phyloP scores from a whole-genome alignment of 371 early-diverging fungal genomes.

The Mucor indicus region DNA sequence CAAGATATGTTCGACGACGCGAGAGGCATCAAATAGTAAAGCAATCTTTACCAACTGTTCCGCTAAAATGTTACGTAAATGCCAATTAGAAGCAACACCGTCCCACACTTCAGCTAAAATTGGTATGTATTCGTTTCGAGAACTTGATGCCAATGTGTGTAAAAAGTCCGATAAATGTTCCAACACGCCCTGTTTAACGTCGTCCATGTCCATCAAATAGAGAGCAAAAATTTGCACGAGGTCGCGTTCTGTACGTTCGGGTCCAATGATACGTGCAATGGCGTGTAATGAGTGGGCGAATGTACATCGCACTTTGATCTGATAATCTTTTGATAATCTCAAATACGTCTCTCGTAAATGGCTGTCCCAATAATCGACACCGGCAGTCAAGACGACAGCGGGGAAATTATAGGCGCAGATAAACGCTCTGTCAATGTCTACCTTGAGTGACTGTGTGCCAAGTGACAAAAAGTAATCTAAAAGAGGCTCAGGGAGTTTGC shows the following conservation, averaged over 20 bases:
- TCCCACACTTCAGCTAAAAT: slow-evolving; percentile 56
- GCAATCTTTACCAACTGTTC: slow-evolving; percentile 52
- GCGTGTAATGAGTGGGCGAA: slow-evolving; percentile 63
- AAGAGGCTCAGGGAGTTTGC: slow-evolving; percentile 37
- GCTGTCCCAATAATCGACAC: slow-evolving; percentile 51
- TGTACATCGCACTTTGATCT: slow-evolving; percentile 58
- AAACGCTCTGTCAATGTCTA: slow-evolving; percentile 55
- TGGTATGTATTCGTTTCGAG: slow-evolving; percentile 51
- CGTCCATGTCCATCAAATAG: slow-evolving; percentile 58
- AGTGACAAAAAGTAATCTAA: slow-evolving; percentile 44
- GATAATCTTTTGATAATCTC: slow-evolving; percentile 49
- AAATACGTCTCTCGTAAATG: slow-evolving; percentile 53
- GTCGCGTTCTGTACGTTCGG: slow-evolving; percentile 58
- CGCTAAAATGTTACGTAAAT: slow-evolving; percentile 53
- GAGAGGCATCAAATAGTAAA: slow-evolving; percentile 47
- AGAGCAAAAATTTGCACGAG: slow-evolving; percentile 58
- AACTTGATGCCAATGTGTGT: slow-evolving; percentile 47
- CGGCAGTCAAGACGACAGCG: slow-evolving; percentile 59
- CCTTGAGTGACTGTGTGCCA: slow-evolving; percentile 35
- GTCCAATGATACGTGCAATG: slow-evolving; percentile 56
- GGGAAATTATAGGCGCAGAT: slow-evolving; percentile 66
- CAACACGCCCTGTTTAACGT: slow-evolving; percentile 60
- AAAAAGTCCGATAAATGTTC: slow-evolving; percentile 60
- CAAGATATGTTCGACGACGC: slow-evolving; percentile 48
- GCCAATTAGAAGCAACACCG: slow-evolving; percentile 59